Evolutionary conservation across 306 rosid genomes (phyloP), one percentile per base, ranked within the genome.

Genomic region (Biancaea sappan): DNA sequence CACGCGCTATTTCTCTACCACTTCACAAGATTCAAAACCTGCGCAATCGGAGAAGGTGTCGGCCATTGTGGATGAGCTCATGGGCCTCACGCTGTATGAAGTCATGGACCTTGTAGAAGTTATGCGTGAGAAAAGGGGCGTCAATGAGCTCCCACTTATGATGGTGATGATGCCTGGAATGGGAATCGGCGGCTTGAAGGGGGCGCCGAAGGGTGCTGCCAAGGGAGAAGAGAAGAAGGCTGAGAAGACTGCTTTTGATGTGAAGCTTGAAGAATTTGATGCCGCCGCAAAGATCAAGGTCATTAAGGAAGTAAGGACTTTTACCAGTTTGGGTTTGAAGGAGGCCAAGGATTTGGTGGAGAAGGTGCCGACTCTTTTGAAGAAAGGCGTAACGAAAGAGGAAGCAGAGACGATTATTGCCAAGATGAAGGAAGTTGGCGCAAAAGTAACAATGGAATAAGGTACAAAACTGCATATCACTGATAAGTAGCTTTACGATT

Each of bases 331-430:
- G 86, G 99, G 99, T 21, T 81, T 94, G 96, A 94, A 94, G 87
- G 99, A 94, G 74, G 98, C 98, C 1, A 91, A 94, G 83, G 98
- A 94, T 15, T 84, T 94, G 88, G 98, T 94, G 79, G 97, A 91
- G 91, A 91, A 91, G 75, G 89, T 84, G 40, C 98, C 97, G 0
- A 77, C 94, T 0, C 82, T 94, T 75, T 78, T 94, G 92, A 94
- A 94, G 92, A 91, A 89, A 73, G 97, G 98, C 24, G 91, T 89
- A 28, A 86, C 93, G 0, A 94, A 92, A 70, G 99, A 94, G 75
- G 99, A 92, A 73, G 99, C 96, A 0, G 97, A 94, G 72, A 41
- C 69, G 1, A 92, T 92, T 70, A 82, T 92, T 13, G 90, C 95
- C 5, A 94, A 92, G 90, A 80, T 94, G 95, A 94, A 90, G 82